Evolutionary conservation across 805 yeast species (phyloP).

Genomic region (Candida bentonensis): DNA sequence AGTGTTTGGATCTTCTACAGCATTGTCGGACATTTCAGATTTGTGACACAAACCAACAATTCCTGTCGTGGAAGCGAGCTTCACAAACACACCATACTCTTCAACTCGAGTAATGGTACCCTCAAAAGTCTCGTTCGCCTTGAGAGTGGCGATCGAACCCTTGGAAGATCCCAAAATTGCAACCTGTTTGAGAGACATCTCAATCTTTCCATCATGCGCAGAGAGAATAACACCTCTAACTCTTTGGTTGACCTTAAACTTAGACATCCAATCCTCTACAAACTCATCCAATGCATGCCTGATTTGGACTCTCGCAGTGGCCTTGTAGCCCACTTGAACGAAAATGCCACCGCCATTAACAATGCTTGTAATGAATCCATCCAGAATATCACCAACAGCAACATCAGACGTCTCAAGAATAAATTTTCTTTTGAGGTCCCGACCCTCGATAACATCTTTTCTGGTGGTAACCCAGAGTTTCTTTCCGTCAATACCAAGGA

Average conservation of each 20-base stretch:
- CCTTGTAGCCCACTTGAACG: slow-evolving; percentile 54
- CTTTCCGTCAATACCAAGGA: slow-evolving; percentile 31
- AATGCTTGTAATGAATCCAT: slow-evolving; percentile 68
- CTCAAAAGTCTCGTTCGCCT: slow-evolving; percentile 55
- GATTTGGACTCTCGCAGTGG: slow-evolving; percentile 70
- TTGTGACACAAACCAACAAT: slow-evolving; percentile 81
- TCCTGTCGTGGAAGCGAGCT: slow-evolving; percentile 56
- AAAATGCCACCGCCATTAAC: slow-evolving; percentile 56
- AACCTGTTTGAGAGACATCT: slow-evolving; percentile 68
- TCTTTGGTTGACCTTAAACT: slow-evolving; percentile 53
- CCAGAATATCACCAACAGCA: slow-evolving; percentile 54
- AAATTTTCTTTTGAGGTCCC: slow-evolving; percentile 35
- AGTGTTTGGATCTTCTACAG: slow-evolving; percentile 40
- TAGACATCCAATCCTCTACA: slow-evolving; percentile 79
- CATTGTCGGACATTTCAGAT: slow-evolving; percentile 57
- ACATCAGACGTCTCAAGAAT: slow-evolving; percentile 40
- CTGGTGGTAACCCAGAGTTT: slow-evolving; percentile 56
- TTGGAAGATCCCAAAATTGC: slow-evolving; percentile 46
- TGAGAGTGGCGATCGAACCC: slow-evolving; percentile 33
- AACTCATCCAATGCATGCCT: slow-evolving; percentile 69
- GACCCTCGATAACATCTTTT: slow-evolving; percentile 16
- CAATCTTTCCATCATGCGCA: slow-evolving; percentile 47
- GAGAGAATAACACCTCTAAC: slow-evolving; percentile 62
- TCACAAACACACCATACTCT: slow-evolving; percentile 85
- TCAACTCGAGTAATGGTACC: slow-evolving; percentile 68